Evolutionary conservation across 2,329 filamentous ascomycete species (phyloP).

Genomic region (Grosmannia penicillata): DNA sequence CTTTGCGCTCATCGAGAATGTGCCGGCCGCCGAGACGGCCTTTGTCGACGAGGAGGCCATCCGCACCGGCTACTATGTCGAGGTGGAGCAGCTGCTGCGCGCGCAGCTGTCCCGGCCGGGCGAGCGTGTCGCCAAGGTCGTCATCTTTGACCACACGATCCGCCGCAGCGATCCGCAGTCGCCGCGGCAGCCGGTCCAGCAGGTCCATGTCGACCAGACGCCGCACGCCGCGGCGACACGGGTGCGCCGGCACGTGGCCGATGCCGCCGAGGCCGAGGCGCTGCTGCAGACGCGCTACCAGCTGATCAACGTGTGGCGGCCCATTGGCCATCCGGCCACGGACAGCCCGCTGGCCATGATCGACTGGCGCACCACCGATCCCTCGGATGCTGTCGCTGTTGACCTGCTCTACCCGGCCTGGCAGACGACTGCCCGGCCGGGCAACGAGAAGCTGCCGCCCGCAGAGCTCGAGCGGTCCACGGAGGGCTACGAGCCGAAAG

Average conservation of each 20-base stretch:
- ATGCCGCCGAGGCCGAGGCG: constrained; percentile 36
- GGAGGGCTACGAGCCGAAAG: constrained; percentile 48
- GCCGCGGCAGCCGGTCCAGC: constrained; percentile 49
- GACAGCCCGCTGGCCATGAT: constrained; percentile 52
- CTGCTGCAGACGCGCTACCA: constrained; percentile 45
- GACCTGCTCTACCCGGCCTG: constrained; percentile 46
- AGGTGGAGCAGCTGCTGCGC: constrained; percentile 43
- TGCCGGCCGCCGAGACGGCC: constrained; percentile 34
- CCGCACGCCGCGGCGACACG: constrained; percentile 44
- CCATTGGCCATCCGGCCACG: constrained; percentile 44
- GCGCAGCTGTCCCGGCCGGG: constrained; percentile 24
- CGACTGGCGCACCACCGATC: constrained; percentile 45
- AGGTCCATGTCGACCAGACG: constrained; percentile 61
- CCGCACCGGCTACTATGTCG: constrained; percentile 41
- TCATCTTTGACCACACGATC: constrained; percentile 62
- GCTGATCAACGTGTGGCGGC: constrained; percentile 59
- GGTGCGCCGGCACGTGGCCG: constrained; percentile 44
- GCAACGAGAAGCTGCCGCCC: constrained; percentile 41
- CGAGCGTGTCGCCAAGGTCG: constrained; percentile 38
- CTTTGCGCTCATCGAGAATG: constrained; percentile 35
- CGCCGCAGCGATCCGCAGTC: constrained; percentile 37
- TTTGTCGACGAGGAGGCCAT: constrained; percentile 43
- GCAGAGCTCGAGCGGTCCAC: constrained; percentile 28
- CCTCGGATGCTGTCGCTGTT: constrained; percentile 43
- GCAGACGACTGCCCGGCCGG: constrained; percentile 33